Evolutionary conservation across 495 filamentous ascomycete genomes (phyloP).

Genomic region (Neohortaea acidophila): DNA sequence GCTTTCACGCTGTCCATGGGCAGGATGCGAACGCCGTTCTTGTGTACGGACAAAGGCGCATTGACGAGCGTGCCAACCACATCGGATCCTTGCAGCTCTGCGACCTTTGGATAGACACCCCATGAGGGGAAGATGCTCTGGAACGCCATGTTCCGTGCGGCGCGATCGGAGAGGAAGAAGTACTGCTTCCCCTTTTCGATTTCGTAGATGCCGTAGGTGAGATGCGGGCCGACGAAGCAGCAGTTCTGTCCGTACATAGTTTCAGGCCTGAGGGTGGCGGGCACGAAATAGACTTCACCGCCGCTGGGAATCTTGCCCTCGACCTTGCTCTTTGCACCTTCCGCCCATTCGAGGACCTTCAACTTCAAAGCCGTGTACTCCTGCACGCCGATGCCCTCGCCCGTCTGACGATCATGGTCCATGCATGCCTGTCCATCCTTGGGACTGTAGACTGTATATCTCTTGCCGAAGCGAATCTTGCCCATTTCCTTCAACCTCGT

Average conservation of each 20-base stretch:
- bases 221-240: slow-evolving; percentile 86
- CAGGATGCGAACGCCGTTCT: slow-evolving; percentile 65
- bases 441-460: slow-evolving; percentile 89
- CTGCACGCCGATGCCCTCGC: slow-evolving; percentile 79
- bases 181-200: slow-evolving; percentile 62
- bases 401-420: slow-evolving; percentile 87
- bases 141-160: slow-evolving; percentile 91
- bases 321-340: slow-evolving; percentile 46
- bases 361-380: slow-evolving; percentile 89
- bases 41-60: slow-evolving; percentile 81
- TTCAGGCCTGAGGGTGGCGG: slow-evolving; percentile 85
- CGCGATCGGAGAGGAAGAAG: slow-evolving; percentile 69
- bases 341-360: slow-evolving; percentile 74
- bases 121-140: slow-evolving; percentile 68
- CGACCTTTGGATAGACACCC: slow-evolving; percentile 58
- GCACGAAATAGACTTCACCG: slow-evolving; percentile 74
- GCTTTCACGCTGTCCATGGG: slow-evolving; percentile 90
- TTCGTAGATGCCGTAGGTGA: slow-evolving; percentile 83
- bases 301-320: slow-evolving; percentile 64
- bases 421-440: slow-evolving; percentile 97
- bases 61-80: slow-evolving; percentile 74
- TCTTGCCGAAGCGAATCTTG: slow-evolving; percentile 88
- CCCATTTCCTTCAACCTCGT: slow-evolving; percentile 72
- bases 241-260: slow-evolving; percentile 98
- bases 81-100: slow-evolving; percentile 57